Conservation (phyloP, 352 stramenopile genomes). For the Globisporangium barbulae region DNA sequence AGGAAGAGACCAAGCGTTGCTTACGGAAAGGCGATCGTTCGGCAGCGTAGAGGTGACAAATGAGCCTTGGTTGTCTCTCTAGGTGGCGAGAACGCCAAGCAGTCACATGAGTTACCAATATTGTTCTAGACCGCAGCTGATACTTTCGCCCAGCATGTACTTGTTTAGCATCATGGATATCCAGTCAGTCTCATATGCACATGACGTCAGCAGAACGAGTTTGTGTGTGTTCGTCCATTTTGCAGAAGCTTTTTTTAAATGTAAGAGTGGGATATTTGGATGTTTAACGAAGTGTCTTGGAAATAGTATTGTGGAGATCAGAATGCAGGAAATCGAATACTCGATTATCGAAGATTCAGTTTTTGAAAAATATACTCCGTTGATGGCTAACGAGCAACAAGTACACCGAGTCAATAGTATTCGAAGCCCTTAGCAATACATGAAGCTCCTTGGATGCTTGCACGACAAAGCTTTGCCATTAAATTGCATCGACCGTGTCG, state of each 20-base stretch:
- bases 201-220: background rate
- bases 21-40: constrained; percentile 11
- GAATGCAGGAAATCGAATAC: background rate
- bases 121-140: background rate
- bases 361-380: background rate
- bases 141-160: background rate
- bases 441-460: too few species aligned
- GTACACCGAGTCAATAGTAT: too few species aligned
- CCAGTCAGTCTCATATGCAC: background rate
- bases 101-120: background rate
- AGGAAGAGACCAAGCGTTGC: constrained; percentile 9
- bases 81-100: too few species aligned
- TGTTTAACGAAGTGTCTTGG: background rate
- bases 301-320: background rate
- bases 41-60: background rate
- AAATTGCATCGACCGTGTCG: too few species aligned
- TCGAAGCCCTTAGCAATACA: too few species aligned
- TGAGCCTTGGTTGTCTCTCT: background rate
- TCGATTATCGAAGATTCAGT: constrained; percentile 2
- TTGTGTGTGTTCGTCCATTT: background rate
- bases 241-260: background rate
- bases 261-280: background rate
- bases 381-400: too few species aligned
- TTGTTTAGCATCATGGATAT: background rate
- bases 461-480: too few species aligned